These are phyloP conservation scores for Didymella pinodella DNA, from an alignment of 2,329 filamentous ascomycete species.

Conservation along the genomic window DNA sequence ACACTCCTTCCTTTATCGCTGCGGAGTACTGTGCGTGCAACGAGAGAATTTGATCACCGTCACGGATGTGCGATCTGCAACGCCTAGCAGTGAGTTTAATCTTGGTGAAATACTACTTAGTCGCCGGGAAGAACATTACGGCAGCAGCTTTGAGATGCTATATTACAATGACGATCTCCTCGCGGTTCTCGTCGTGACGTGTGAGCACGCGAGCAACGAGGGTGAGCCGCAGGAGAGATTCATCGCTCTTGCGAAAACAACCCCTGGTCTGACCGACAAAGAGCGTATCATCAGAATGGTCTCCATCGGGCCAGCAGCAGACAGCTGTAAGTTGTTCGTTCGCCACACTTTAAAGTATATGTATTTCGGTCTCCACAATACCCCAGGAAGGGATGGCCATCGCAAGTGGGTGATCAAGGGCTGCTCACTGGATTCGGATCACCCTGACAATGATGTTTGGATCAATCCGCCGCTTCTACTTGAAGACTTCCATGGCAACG, in stretches of 20 bases:
- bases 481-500: constrained; percentile 67
- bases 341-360: constrained; percentile 69
- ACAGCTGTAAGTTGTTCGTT: constrained; percentile 68
- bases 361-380: constrained; percentile 71
- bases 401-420: constrained; percentile 70
- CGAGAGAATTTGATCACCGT: constrained; percentile 63
- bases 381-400: constrained; percentile 60
- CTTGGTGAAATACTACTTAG: constrained; percentile 6
- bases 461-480: constrained; percentile 56
- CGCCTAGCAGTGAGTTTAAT: constrained; percentile 27
- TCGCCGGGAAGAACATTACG: not conserved
- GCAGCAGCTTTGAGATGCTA: constrained; percentile 27
- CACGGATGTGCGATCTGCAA: constrained; percentile 61
- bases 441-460: not conserved
- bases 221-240: not conserved
- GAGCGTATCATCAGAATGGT: constrained; percentile 49
- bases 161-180: constrained; percentile 47
- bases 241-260: constrained; percentile 29
- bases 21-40: constrained; percentile 72
- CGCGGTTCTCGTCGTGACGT: constrained; percentile 29
- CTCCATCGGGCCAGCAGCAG: constrained; percentile 16
- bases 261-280: constrained; percentile 28
- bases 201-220: not conserved
- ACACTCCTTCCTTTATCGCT: constrained; percentile 67
- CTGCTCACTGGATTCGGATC: constrained; percentile 27